phyloP scores from a whole-genome alignment of 768 basidiomycete genomes.

The Pulveroboletus sp. region DNA sequence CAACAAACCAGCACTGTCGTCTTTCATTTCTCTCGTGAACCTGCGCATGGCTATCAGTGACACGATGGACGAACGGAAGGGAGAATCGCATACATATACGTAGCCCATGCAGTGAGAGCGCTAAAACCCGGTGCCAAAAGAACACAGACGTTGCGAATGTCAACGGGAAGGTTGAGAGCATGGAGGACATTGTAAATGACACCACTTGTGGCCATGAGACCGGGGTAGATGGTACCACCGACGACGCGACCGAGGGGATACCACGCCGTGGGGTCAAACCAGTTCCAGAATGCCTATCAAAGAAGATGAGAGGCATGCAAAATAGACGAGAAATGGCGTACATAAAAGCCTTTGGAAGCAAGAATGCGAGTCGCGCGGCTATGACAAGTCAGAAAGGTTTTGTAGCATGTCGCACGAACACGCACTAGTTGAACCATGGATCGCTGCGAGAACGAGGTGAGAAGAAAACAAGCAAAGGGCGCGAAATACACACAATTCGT shows the following conservation, averaged over 20 bases:
- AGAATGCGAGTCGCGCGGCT: slow-evolving; percentile 93
- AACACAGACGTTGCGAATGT: slow-evolving; percentile 96
- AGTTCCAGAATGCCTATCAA: slow-evolving; percentile 97
- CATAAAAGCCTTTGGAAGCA: slow-evolving; percentile 93
- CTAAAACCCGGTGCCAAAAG: slow-evolving; percentile 96
- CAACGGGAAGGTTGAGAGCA: slow-evolving; percentile 88
- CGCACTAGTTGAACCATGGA: slow-evolving; percentile 99
- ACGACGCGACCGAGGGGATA: slow-evolving; percentile 98
- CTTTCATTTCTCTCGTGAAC: slow-evolving; percentile 97
- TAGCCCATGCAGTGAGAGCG: slow-evolving; percentile 94
- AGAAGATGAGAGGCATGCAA: slow-evolving; percentile 6
- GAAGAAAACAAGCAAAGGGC: neutral
- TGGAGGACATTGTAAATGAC: slow-evolving; percentile 93
- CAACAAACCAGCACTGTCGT: slow-evolving; percentile 91
- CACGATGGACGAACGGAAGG: neutral
- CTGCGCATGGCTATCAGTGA: slow-evolving; percentile 37
- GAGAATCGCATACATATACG: slow-evolving; percentile 71
- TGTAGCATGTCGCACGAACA: slow-evolving; percentile 13
- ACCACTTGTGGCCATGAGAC: slow-evolving; percentile 97
- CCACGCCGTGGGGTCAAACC: slow-evolving; percentile 99
- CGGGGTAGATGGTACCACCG: slow-evolving; percentile 97
- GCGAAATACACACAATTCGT: slow-evolving; percentile 81
- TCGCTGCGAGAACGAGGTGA: slow-evolving; percentile 50
- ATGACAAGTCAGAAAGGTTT: slow-evolving; percentile 5
- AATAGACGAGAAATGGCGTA: slow-evolving; percentile 37